Base-by-base conservation (phyloP, 2,329 filamentous ascomycete genomes). In the Calonectria pteridis region DNA sequence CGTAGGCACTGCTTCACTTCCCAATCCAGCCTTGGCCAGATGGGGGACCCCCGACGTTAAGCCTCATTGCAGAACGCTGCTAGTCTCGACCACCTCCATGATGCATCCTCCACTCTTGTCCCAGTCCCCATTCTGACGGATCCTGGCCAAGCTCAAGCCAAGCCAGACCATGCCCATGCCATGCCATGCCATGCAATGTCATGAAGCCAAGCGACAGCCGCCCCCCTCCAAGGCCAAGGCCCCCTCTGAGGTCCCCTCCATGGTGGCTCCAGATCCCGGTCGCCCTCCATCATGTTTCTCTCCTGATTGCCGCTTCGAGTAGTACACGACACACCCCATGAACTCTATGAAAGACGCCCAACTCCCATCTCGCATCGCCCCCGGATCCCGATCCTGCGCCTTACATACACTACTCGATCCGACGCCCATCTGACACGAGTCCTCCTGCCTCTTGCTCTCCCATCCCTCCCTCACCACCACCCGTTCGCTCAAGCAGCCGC, bases 311-410 rank as follows among this genome's bases (percentile, higher is more conserved):
- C 50, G 51, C 65, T 72, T 69, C 65, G 23, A 65, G 64, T 51
- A 64, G 49, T 50, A 55, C 58, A 69, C 55, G n/a, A 46, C 53
- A 63, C 67, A 67, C 46, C 69, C 70, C 64, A 69, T 76, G 69
- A 74, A 70, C 73, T 73, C 67, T 77, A 78, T 80, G 78, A 80
- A 79, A 79, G 77, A 69, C 73, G 67, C 72, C 73, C 78, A 74
- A 66, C 49, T 65, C 71, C 71, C 71, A 65, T 50, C 71, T 73
- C 31, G n/a, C 71, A n/a, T 40, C 65, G 50, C 58, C 43, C 58
- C 75, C 78, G 71, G 70, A 71, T 73, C 64, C 51, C 59, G 58
- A 49, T 62, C 66, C 66, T 50, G 51, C n/a, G 37, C 50, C 18
- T 46, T 53, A 43, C 69, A 71, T 67, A 50, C 62, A 74, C 71